These are phyloP conservation scores for Wickerhamiella vanderwaltii DNA, from an alignment of 805 yeast genomes.

Conservation along the genomic window DNA sequence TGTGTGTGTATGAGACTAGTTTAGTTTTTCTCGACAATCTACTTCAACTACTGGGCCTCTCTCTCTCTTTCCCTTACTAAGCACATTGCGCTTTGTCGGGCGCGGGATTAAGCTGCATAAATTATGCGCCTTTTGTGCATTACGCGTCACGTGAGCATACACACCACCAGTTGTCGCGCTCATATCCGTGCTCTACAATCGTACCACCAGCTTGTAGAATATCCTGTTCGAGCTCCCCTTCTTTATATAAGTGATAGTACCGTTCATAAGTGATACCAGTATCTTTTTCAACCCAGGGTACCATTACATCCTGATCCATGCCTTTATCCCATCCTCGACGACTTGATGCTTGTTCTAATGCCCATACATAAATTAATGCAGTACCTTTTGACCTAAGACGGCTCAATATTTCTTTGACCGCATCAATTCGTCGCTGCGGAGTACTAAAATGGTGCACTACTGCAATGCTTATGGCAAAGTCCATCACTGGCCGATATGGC, in stretches of 20 bases:
- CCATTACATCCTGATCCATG: constrained; percentile 84
- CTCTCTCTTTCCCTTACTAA: too few relatives aligned
- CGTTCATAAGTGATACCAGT: constrained; percentile 51
- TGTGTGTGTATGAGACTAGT: too few relatives aligned
- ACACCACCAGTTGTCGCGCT: constrained; percentile 87
- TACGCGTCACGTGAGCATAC: too few relatives aligned
- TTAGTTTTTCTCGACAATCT: too few relatives aligned
- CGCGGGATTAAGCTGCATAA: too few relatives aligned
- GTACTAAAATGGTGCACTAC: constrained; percentile 95
- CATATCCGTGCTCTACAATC: constrained; percentile 67
- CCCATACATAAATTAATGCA: constrained; percentile 89
- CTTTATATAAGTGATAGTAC: constrained; percentile 73
- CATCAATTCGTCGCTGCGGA: constrained; percentile 60
- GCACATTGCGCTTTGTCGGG: too few relatives aligned
- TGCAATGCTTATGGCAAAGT: constrained; percentile 90
- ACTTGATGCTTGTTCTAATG: constrained; percentile 77
- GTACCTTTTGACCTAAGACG: constrained; percentile 49
- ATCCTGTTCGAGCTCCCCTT: constrained; percentile 73
- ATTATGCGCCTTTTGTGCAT: too few relatives aligned
- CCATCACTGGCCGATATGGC: constrained; percentile 47
- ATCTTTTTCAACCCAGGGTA: constrained; percentile 78
- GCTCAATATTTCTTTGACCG: constrained; percentile 55
- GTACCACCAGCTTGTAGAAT: constrained; percentile 58
- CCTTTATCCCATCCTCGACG: constrained; percentile 86
- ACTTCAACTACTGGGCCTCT: too few relatives aligned